phyloP scores from a whole-genome alignment of 805 yeast genomes.

The Tetrapisispora arboricola region DNA sequence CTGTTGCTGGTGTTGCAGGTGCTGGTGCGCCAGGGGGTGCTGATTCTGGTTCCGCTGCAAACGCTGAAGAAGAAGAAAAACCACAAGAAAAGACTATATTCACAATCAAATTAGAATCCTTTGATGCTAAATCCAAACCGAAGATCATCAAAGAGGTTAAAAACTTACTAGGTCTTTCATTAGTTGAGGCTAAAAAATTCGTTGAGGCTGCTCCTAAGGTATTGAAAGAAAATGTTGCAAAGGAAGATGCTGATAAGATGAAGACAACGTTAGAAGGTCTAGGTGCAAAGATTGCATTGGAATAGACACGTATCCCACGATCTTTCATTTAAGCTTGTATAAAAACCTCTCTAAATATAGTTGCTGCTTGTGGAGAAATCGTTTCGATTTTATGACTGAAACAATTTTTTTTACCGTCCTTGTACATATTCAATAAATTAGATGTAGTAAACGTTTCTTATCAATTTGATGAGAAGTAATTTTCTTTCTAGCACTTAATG shows the following conservation, averaged over 20 bases:
- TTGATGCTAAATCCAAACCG: conserved; percentile 92
- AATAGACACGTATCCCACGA: conserved; percentile 35
- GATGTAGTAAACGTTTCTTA: not conserved
- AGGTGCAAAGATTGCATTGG: conserved; percentile 89
- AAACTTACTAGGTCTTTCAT: conserved; percentile 76
- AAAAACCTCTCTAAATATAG: too few relatives aligned
- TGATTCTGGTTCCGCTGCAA: conserved; percentile 48
- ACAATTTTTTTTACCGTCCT: not conserved
- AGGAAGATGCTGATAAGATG: conserved; percentile 96
- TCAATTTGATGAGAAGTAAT: not conserved
- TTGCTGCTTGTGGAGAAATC: too few relatives aligned
- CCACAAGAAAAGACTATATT: conserved; percentile 89
- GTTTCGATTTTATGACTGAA: too few relatives aligned
- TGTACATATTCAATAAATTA: conserved; percentile 1
- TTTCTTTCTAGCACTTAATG: too few relatives aligned
- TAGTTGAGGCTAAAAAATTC: conserved; percentile 95
- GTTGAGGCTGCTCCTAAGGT: conserved; percentile 97
- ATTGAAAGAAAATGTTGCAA: conserved; percentile 88
- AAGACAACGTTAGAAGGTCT: conserved; percentile 85
- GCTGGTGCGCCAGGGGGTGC: conserved; percentile 31
- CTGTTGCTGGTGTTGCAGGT: conserved; percentile 33
- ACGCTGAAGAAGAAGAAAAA: conserved; percentile 60
- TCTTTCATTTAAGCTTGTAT: too few relatives aligned
- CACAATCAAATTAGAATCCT: conserved; percentile 81
- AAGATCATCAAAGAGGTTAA: conserved; percentile 97